Base-by-base conservation (phyloP, 257 asterid species). In the Solanum sitiens region DNA sequence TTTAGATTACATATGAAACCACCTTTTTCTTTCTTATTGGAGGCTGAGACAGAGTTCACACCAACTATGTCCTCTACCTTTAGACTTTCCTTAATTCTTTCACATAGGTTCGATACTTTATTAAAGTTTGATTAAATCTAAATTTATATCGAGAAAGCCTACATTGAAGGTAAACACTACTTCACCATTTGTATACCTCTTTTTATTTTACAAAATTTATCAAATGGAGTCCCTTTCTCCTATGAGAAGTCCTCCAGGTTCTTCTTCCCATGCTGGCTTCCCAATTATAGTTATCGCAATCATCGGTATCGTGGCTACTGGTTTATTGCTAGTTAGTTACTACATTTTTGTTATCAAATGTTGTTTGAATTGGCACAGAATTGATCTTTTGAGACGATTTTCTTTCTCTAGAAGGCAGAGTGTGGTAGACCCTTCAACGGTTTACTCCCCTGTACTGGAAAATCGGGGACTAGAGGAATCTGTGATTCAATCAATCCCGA, bases 271-370 rank as follows among this genome's bases (percentile, higher is more conserved):
- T 92, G 16, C 93, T 1, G 88, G 94, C 42, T 96, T 95, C 68
- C 98, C 99, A 0, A 96, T 95, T 50, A 92, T 94, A 50, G 98
- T 94, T 7, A 91, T 96, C 4, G 96, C 98, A 82, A 91, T 96
- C 7, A 94, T 96, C 30, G 98, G 99, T 25, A 96, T 96, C 16
- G 9, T 94, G 1, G 96, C 98, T 89, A 95, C 98, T 16, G 96
- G 92, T 3, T 90, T 96, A 90, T 89, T 96, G 87, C 95, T 96
- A 8, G 95, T 96, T 21, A 87, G 98, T 90, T 94, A 94, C 96
- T 96, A 96, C 92, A 86, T 96, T 5, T 95, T 95, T 82, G 98
- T 94, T 23, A 96, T 94, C 93, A 96, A 96, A 86, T 95, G 98
- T 87, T 95, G 98, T 93, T 83, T 95, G 27, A 94, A 84, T 89